Conservation (phyloP, 148 eudicot genomes). For the Nepenthes gracilis region DNA sequence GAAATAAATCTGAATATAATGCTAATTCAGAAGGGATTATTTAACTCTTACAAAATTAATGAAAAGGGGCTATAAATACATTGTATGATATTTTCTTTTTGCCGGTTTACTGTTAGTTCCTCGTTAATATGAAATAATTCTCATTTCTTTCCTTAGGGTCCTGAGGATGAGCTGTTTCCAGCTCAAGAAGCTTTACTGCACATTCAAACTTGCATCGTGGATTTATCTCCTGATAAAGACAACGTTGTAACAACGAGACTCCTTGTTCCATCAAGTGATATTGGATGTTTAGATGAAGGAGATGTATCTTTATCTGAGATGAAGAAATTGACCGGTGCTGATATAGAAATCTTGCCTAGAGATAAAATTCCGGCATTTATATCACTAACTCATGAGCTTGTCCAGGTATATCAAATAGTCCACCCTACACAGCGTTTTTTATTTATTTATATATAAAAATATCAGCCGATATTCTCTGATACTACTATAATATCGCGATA, state of each 20-base stretch:
- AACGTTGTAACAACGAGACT: constrained; percentile 79
- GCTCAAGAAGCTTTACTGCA: constrained; percentile 90
- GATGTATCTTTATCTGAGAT: constrained; percentile 50
- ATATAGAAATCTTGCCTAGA: constrained; percentile 60
- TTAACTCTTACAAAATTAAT: no score
- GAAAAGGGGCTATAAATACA: no score
- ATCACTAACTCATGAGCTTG: constrained; percentile 49
- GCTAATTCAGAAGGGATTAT: no score
- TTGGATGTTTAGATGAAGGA: constrained; percentile 53
- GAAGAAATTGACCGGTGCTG: constrained; percentile 64
- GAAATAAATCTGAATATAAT: no score
- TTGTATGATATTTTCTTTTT: not conserved
- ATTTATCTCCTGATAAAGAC: constrained; percentile 74
- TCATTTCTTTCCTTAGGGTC: not conserved
- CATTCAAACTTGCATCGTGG: constrained; percentile 86
- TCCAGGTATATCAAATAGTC: constrained; percentile 46
- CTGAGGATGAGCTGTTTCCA: not conserved
- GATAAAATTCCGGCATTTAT: constrained; percentile 64
- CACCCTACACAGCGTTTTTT: not conserved
- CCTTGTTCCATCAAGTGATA: constrained; percentile 58
- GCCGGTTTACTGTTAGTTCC: not conserved
- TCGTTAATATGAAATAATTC: no score
- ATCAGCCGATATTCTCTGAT: not conserved
- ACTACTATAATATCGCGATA: not conserved
- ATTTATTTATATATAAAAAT: not conserved